Evolutionary conservation across 192 early-diverging fungal genomes (phyloP), one percentile per base, ranked within the genome.

Genomic region (Spizellomyces sp.): DNA sequence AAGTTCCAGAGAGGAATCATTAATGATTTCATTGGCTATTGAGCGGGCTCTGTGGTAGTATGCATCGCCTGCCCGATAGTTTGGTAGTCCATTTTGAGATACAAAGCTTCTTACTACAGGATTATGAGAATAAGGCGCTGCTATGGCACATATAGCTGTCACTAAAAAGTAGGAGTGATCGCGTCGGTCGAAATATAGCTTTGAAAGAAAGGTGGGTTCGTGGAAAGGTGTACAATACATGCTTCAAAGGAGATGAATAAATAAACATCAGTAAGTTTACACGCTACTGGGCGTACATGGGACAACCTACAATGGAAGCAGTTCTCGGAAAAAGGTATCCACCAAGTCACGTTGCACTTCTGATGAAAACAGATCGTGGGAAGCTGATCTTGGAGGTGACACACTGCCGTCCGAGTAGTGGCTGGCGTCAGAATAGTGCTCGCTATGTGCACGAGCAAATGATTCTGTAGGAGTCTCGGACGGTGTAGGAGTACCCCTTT

Each of bases 131-230:
- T 54, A 65, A 5, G 70, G 50, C 7, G 70, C 70, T 48, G 41
- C 46, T 0, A 57, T 14, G n/a, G 72, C 72, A 36, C 64, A 66
- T 21, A 74, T 67, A 22, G 42, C 41, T 8, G 19, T 65, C 4
- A 74, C 52, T 6, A 74, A 41, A 44, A 74, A 67, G 22, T 70
- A 45, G 0, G 69, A 70, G 47, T 70, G 69, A 7, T 62, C 59
- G 47, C 27, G 72, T 9, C 57, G 72, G 27, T 74, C 62, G 27
- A 65, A 36, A 17, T 44, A 65, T 14, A 67, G 9, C 19, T 59
- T 56, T 4, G 48, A 43, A 8, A 50, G 15, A 57, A 74, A 67
- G 6, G 72, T 74, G 10, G n/a, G 27, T 42, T 58, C 45, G 58
- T 66, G 64, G 15, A 67, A 48, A 42, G 72, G 72, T 10, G 42